Percentiles rank a stretch among this genome's conserved stretches.
phyloP scores from a whole-genome alignment of 2,329 filamentous ascomycete genomes.

The Xylariaceae sp. region DNA sequence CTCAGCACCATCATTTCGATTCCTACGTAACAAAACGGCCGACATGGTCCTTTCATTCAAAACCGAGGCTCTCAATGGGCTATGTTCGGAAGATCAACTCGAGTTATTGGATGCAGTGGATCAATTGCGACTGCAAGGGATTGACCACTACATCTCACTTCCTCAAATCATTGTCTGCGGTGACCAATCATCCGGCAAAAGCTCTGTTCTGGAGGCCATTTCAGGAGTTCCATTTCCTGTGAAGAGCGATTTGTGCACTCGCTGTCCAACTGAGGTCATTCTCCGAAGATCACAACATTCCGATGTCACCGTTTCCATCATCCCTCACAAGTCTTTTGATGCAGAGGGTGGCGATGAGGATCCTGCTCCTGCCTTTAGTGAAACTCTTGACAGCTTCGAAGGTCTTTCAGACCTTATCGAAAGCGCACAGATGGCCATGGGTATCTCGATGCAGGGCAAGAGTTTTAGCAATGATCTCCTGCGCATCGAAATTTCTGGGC shows the following conservation, averaged over 20 bases:
- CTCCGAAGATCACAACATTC: too few relatives aligned
- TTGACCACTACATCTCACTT: constrained; percentile 33
- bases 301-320: constrained; percentile 28
- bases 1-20: too few relatives aligned
- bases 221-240: constrained; percentile 56
- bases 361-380: not conserved
- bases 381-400: constrained; percentile 16
- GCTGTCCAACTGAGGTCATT: constrained; percentile 57
- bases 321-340: constrained; percentile 18
- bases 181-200: constrained; percentile 53
- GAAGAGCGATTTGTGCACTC: constrained; percentile 55
- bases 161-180: constrained; percentile 47
- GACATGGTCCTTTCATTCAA: too few relatives aligned
- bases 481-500: constrained; percentile 43
- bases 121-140: constrained; percentile 32
- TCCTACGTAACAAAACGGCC: too few relatives aligned
- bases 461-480: constrained; percentile 44
- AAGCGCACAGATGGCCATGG: constrained; percentile 40
- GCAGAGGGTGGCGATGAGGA: not conserved
- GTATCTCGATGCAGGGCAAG: constrained; percentile 28
- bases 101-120: constrained; percentile 36
- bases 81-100: constrained; percentile 14
- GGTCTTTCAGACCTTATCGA: constrained; percentile 30
- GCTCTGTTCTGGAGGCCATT: constrained; percentile 53
- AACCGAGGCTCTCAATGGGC: too few relatives aligned